Base-by-base conservation (phyloP, 176 grass and related monocot genomes). In the Melocanna baccifera region DNA sequence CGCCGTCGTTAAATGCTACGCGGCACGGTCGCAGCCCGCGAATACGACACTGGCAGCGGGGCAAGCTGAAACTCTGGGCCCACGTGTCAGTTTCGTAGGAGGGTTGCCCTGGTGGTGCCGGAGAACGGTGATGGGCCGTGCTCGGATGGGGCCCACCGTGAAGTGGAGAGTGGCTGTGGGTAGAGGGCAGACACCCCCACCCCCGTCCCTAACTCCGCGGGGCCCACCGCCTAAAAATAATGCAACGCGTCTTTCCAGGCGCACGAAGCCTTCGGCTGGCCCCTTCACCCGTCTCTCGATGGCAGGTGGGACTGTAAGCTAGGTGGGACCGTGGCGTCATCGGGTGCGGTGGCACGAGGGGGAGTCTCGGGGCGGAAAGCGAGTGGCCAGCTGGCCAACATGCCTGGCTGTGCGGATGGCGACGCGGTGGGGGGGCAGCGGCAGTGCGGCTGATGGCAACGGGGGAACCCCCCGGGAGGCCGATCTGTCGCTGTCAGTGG, bases 251-350 rank as follows among this genome's bases (percentile, higher is more conserved):
- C 3, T 9, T 9, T 22, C 18, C 51, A 4, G 5, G 2, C 0
- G 5, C 51, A 69, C 63, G 37, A 5, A 19, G 0, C 3, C 7
- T 3, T 1, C 0, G 0, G 0, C 25, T 18, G 0, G 14, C 3
- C 1, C 1, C 0, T 0, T 23, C 5, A 0, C 1, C 0, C 14
- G 1, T 0, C 0, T 2, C 0, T 9, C 36, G 0, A 28, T 67
- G 77, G 46, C 52, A 3, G 1, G 67, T 45, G 25, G 80, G 52
- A 8, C 10, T 0, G 0, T 0, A 1, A 8, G n/a, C 1, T 0
- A 3, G 18, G 18, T 39, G 52, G 57, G 23, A 42, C 36, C 16
- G 10, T 0, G 0, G 1, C 42, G 61, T 87, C 59, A 41, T 65
- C 0, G 57, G 0, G 6, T 0, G 4, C 3, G 5, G 9, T 19